phyloP scores from a whole-genome alignment of 176 grass and related monocot species.

The barley (Hordeum vulgare) region DNA sequence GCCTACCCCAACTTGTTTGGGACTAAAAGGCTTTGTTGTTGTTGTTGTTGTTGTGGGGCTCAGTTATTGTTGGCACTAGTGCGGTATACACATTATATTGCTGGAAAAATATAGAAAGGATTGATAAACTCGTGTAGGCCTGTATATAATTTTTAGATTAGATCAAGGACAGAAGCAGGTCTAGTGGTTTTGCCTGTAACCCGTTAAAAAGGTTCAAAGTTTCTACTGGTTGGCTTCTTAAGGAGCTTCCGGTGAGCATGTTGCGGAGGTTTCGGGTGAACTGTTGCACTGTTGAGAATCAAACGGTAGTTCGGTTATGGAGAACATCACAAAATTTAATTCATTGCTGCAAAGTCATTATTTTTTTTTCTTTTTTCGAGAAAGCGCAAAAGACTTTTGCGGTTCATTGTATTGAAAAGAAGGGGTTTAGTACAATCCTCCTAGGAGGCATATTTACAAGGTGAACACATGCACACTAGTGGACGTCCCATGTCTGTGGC shows the following conservation, averaged over 20 bases:
- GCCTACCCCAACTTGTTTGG: too few relatives aligned
- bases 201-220: neutral
- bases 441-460: too few relatives aligned
- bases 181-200: neutral
- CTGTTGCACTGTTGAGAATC: neutral
- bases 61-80: neutral
- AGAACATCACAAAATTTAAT: neutral
- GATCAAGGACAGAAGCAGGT: neutral
- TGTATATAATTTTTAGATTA: neutral
- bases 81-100: neutral
- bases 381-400: too few relatives aligned
- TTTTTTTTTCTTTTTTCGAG: too few relatives aligned
- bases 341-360: neutral
- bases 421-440: too few relatives aligned
- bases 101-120: neutral
- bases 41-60: too few relatives aligned
- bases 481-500: too few relatives aligned
- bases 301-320: neutral
- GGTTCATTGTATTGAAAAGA: too few relatives aligned
- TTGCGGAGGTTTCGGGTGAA: neutral
- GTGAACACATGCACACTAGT: too few relatives aligned
- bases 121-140: neutral
- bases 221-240: constrained; percentile 5
- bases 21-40: too few relatives aligned
- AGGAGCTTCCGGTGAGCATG: neutral